A percentile compares a stretch with the other conserved stretches of the same genome.
These are phyloP conservation scores for Boletus barrowsii DNA, from an alignment of 768 basidiomycete species.

Conservation along the genomic window DNA sequence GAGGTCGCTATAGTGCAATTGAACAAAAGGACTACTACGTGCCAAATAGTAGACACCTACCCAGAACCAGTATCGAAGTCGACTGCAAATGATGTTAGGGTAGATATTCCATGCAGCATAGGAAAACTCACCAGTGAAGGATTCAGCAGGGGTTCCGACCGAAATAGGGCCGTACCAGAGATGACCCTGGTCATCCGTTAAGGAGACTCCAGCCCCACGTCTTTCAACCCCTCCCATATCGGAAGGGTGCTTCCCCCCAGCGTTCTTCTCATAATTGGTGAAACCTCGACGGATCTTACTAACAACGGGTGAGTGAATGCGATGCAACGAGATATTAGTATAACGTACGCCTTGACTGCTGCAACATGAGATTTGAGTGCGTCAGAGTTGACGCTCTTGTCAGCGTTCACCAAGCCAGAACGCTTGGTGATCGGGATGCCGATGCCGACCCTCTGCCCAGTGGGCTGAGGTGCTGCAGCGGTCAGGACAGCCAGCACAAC, in stretches of 20 bases:
- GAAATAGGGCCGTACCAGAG: slow-evolving; percentile 15
- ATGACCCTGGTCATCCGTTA: neutral
- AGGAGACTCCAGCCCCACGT: neutral
- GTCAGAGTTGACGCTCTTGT: slow-evolving; percentile 1
- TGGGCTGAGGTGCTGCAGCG: slow-evolving; percentile 8
- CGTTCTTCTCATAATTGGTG: slow-evolving; percentile 8
- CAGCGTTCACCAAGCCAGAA: slow-evolving; percentile 3
- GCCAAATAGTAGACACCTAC: neutral
- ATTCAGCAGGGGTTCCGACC: slow-evolving; percentile 7
- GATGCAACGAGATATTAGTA: neutral
- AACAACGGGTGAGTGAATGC: neutral
- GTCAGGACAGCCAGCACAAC: slow-evolving; percentile 1
- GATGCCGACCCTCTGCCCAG: neutral
- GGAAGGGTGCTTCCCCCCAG: slow-evolving; percentile 1
- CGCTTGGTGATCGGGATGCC: slow-evolving; percentile 10
- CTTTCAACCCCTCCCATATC: neutral
- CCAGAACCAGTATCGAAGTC: slow-evolving; percentile 31
- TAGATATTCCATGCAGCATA: too few relatives aligned
- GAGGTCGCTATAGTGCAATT: slow-evolving; percentile 12
- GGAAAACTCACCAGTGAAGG: slow-evolving; percentile 8
- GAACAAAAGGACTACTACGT: neutral
- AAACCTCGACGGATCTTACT: slow-evolving; percentile 9
- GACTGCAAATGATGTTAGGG: neutral
- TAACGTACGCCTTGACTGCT: slow-evolving; percentile 8
- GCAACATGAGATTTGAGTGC: slow-evolving; percentile 9